Base-by-base conservation (phyloP, 1,139 yeast species). In the Pichia inconspicua region DNA sequence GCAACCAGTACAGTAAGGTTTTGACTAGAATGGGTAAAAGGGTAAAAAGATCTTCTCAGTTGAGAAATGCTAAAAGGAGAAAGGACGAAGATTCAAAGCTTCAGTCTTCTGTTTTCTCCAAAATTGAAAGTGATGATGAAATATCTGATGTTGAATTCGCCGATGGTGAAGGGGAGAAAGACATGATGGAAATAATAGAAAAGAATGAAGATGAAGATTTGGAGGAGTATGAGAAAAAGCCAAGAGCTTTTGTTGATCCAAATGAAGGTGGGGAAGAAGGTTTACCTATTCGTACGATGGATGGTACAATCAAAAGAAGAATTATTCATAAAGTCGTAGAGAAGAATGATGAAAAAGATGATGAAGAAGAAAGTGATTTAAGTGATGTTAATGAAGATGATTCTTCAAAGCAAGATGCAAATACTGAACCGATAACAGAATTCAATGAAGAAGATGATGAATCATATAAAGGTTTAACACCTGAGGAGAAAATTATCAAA, bases 231-330 rank as follows among this genome's bases (percentile, higher is more conserved):
- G 92, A 84, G 62, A 63, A 74, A 55, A 68, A 60, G 50, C 88
- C 90, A 3, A 71, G 90, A 63, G 58, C 65, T 19, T 57, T 57
- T 43, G 46, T 53, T 15, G 68, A 71, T 14, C 68, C 66, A 34
- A 69, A 69, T 6, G 69, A 63, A 1, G 74, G 71, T 22, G 68
- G 75, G 25, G 76, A 78, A 4, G 96, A 86, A 61, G 82, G 86
- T 11, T 73, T 90, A 52, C 97, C 98, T 0, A 86, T 90, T 48
- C 88, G 86, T 60, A 74, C 75, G 25, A 72, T 70, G 1, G 85
- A 80, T 52, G 96, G 96, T 51, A 75, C 72, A 47, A 70, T 92
- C 19, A 79, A 83, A 63, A 71, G 95, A 59, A 84, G 80, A 4
- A 66, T 74, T 34, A 58, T 57, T 42, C 62, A 27, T 25, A 39